Base-by-base conservation (phyloP, 495 filamentous ascomycete genomes). In the Xylaria curta region DNA sequence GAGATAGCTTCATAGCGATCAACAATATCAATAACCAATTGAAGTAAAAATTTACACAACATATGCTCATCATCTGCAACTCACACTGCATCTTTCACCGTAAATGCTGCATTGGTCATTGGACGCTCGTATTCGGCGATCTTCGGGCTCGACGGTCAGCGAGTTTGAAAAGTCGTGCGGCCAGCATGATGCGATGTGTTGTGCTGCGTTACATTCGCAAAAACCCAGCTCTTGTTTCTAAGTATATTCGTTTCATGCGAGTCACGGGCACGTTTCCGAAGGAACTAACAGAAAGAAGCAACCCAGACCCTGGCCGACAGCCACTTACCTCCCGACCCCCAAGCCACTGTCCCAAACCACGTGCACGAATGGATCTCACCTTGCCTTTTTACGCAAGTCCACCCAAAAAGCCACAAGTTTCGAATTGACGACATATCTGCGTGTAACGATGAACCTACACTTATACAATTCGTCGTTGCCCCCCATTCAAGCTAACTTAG, bases 231-330 rank as follows among this genome's bases (percentile, higher is more conserved):
- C 6, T 28, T 31, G 49, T 67, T 67, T 54, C 65, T 67, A 42
- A 42, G 38, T 42, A 67, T 67, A 67, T 40, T 56, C 47, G 65
- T 67, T 36, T 66, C 63, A 66, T 53, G 28, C 63, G 63, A 66
- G 46, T 66, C 63, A 66, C 63, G 63, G 38, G 63, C 24, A 5
- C 21, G 63, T 67, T 67, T 67, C 65, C 65, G 65, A 67, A 67
- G 49, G 65, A 67, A 21, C 61, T 36, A 24, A 46, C 1, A 26
- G 38, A 13, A 60, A 33, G 4, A 38, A 38, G 12, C 17, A 59
- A n/a, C 28, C 54, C 26, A 54, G 9, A 21, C 56, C 56, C 56
- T 60, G 33, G 56, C n/a, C 56, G n/a, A 60, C 38, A 7, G 17
- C 24, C 19, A n/a, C 24, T 38, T 5, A 38, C 36, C 8, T 0